Percentiles rank a stretch among this genome's conserved stretches.
Conservation (phyloP, 2,329 filamentous ascomycete genomes). For the Trichoderma sp. region DNA sequence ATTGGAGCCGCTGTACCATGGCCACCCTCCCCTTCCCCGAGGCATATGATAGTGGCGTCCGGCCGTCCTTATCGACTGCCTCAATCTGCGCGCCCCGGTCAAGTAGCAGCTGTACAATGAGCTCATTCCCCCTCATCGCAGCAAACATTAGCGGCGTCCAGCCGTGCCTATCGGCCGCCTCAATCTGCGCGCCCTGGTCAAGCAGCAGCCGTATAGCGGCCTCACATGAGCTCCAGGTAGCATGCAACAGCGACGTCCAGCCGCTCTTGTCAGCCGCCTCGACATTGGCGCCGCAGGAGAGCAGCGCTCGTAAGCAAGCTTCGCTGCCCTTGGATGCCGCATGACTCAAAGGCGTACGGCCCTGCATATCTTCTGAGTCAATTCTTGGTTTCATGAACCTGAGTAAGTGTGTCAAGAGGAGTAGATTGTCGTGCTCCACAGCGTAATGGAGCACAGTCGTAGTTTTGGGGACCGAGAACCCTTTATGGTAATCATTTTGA, state of each 20-base stretch:
- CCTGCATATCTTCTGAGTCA: background rate
- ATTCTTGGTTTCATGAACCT: background rate
- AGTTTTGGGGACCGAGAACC: background rate
- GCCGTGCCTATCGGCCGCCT: fast-evolving
- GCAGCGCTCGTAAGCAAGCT: background rate
- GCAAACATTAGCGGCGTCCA: background rate
- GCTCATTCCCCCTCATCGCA: no score
- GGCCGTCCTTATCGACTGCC: background rate
- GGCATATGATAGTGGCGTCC: background rate
- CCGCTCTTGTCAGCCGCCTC: background rate
- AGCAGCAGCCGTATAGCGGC: background rate
- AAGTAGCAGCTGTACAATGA: background rate
- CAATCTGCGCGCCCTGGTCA: background rate
- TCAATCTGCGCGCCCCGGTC: background rate
- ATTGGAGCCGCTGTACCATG: background rate
- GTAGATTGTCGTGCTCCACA: background rate
- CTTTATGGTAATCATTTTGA: background rate
- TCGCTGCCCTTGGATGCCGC: background rate
- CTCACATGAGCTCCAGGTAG: fast-evolving
- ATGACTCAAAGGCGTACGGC: background rate
- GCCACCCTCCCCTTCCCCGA: no score
- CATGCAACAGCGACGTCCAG: background rate
- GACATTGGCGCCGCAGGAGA: background rate
- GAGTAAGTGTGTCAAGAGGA: background rate
- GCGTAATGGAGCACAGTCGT: background rate